phyloP scores from a whole-genome alignment of 495 filamentous ascomycete species.

The Lasiosphaeria miniovina region DNA sequence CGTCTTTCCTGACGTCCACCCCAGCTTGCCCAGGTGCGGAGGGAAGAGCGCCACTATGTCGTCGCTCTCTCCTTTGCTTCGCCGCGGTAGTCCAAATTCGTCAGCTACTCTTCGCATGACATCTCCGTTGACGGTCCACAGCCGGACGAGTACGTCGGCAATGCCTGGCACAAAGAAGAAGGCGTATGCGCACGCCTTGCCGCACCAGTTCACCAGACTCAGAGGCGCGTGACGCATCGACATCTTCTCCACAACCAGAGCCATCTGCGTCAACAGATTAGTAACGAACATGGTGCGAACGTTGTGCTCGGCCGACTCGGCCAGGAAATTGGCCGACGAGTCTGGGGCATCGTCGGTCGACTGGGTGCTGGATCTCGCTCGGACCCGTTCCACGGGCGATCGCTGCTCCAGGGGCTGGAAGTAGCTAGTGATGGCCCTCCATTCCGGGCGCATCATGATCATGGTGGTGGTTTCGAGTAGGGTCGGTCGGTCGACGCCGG shows the following conservation, averaged over 20 bases:
- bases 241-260: slow-evolving; percentile 88
- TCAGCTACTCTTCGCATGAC: slow-evolving; percentile 67
- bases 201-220: slow-evolving; percentile 88
- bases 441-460: slow-evolving; percentile 92
- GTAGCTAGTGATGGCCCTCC: slow-evolving; percentile 69
- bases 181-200: slow-evolving; percentile 90
- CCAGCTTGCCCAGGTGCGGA: slow-evolving; percentile 61
- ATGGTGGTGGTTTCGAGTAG: slow-evolving; percentile 82
- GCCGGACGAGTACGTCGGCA: slow-evolving; percentile 76
- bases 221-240: slow-evolving; percentile 84
- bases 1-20: slow-evolving; percentile 64
- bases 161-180: slow-evolving; percentile 94
- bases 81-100: slow-evolving; percentile 55
- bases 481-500: slow-evolving; percentile 58
- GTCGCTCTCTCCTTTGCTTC: slow-evolving; percentile 47
- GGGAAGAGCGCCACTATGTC: slow-evolving; percentile 73
- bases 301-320: slow-evolving; percentile 91
- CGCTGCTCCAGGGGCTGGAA: slow-evolving; percentile 57
- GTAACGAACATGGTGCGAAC: slow-evolving; percentile 86
- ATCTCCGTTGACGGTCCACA: slow-evolving; percentile 71
- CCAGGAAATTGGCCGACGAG: slow-evolving; percentile 57
- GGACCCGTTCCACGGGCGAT: slow-evolving; percentile 39
- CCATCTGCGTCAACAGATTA: slow-evolving; percentile 84
- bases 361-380: slow-evolving; percentile 36
- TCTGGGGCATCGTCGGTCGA: slow-evolving; percentile 61